Evolutionary conservation across 2,329 filamentous ascomycete genomes (phyloP), one percentile per base, ranked within the genome.

Genomic region (Phyllosticta citriasiana): DNA sequence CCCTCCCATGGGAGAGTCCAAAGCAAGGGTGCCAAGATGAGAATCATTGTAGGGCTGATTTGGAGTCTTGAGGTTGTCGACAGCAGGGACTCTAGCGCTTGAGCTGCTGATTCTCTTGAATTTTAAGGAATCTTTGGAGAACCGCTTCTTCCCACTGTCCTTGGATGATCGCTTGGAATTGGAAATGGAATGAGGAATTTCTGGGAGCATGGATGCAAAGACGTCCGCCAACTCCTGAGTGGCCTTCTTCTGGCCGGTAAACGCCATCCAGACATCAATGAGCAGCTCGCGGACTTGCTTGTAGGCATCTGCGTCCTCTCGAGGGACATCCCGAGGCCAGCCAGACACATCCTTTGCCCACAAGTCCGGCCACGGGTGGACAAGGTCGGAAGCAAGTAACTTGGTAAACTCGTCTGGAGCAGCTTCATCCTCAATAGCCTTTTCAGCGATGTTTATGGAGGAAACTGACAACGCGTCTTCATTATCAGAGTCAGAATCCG

Each of bases 311-410:
- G 16, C 47, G 12, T 61, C 57, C 40, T 47, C 8, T 3, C 30
- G 47, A 14, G 52, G 53, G 10, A 16, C 35, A 35, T 52, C 12
- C 7, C 40, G 5, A 10, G 52, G 8, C 25, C 26, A 24, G 4
- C 52, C 52, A 22, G 55, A 24, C 3, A 24, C 14, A 9, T 51
- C 50, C 1, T 30, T 24, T 16, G 24, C 2, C 58, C 58, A 60
- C 16, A 60, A 27, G 6, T 60, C n/a, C 4, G 58, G 58, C 58
- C 58, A 60, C 2, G 58, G 58, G 4, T 60, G 53, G 3, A 60
- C 40, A 2, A 55, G 40, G 7, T 56, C 40, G 1, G 14, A 14
- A 6, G 40, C 26, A 8, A 55, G 24, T 7, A 27, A 25, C n/a
- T 25, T 6, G 24, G 19, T 47, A 56, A 12, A n/a, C n/a, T 47